Conservation (phyloP, 2,329 filamentous ascomycete species). For the Nannizziopsis barbatae region DNA sequence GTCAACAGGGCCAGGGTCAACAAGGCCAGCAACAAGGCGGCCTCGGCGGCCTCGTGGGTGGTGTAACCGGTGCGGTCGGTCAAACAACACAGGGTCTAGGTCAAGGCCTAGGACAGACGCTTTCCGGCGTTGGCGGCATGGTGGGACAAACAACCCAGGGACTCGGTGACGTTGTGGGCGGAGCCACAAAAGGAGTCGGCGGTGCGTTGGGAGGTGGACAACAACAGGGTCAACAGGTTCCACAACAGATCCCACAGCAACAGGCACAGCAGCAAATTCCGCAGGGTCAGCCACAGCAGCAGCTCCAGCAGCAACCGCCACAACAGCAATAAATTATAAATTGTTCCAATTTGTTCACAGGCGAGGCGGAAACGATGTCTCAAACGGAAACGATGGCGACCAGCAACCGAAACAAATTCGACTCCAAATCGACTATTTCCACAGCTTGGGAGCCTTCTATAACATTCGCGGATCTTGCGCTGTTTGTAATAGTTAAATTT, state of each 20-base stretch:
- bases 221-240: slow-evolving; percentile 4
- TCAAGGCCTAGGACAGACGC: slow-evolving; percentile 9
- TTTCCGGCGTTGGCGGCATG: slow-evolving; percentile 8
- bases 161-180: slow-evolving; percentile 8
- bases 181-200: slow-evolving; percentile 9
- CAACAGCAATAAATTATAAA: neutral
- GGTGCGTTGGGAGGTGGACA: slow-evolving; percentile 10
- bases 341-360: neutral
- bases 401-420: too few species aligned
- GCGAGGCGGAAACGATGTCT: neutral
- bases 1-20: slow-evolving; percentile 3
- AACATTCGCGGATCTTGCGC: too few species aligned
- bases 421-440: too few species aligned
- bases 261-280: slow-evolving; percentile 1
- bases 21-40: slow-evolving; percentile 5
- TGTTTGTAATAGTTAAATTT: too few species aligned
- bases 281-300: neutral
- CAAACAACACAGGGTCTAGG: slow-evolving; percentile 10
- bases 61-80: slow-evolving; percentile 10
- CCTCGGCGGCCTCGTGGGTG: slow-evolving; percentile 8
- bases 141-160: slow-evolving; percentile 12
- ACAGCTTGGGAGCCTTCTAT: too few species aligned
- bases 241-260: slow-evolving; percentile 3
- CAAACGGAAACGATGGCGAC: neutral
- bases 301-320: slow-evolving; percentile 1